phyloP scores from a whole-genome alignment of 2,329 filamentous ascomycete genomes.

The Aspergillus sp. region DNA sequence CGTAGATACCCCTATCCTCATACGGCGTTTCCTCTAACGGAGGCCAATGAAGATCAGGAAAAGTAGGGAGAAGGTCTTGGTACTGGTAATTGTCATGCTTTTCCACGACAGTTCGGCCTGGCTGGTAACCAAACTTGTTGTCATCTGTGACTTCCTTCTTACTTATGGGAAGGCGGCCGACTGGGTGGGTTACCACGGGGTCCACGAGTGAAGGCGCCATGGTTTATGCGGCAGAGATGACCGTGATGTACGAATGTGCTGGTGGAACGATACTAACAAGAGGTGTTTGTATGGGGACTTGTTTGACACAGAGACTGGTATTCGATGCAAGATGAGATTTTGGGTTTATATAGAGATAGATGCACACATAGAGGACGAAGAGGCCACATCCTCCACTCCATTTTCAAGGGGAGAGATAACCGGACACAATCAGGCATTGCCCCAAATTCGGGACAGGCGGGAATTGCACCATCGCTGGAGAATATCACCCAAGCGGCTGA shows the following conservation, averaged over 20 bases:
- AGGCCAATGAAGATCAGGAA: constrained; percentile 56
- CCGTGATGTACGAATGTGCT: neutral
- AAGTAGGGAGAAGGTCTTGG: constrained; percentile 55
- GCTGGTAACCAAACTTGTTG: constrained; percentile 47
- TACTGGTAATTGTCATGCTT: constrained; percentile 53
- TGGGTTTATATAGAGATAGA: constrained; percentile 4
- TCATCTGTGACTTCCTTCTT: constrained; percentile 22
- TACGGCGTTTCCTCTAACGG: constrained; percentile 53
- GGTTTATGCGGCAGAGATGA: neutral
- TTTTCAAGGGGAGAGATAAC: neutral
- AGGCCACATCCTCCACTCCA: neutral
- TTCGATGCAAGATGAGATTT: neutral
- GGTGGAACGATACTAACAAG: neutral
- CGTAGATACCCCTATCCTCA: constrained; percentile 56
- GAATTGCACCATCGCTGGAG: constrained; percentile 34
- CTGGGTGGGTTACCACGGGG: constrained; percentile 18
- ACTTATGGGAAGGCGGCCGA: constrained; percentile 18
- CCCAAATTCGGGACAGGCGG: constrained; percentile 17
- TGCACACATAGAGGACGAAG: neutral
- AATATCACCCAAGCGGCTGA: constrained; percentile 27
- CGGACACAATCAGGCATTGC: constrained; percentile 16
- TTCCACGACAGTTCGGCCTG: constrained; percentile 51
- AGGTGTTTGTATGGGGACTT: neutral
- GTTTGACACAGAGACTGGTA: neutral
- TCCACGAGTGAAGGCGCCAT: constrained; percentile 39